Base-by-base conservation (phyloP, 2,329 filamentous ascomycete species). In the Diaporthe eres region DNA sequence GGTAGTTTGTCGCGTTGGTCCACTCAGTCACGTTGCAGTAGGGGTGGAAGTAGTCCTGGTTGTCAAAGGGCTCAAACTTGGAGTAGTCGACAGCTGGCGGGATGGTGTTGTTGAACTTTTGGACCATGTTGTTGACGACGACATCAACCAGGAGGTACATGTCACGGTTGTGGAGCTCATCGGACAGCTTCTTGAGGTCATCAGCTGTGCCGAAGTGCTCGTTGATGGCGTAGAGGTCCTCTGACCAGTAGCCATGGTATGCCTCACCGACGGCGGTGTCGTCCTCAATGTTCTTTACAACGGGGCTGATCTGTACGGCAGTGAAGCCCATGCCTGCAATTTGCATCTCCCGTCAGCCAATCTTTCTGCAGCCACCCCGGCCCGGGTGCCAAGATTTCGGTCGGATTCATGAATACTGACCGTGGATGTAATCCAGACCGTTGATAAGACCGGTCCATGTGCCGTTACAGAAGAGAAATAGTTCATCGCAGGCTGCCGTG, bases 381-480 rank as follows among this genome's bases (percentile, higher is more conserved):
- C 49, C 13, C 13, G 28, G 22, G 28, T n/a, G 37, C 17, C 17
- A 47, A 44, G 42, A 15, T 25, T 47, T 60, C 34, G 65, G 37
- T 47, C 60, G n/a, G 25, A 19, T 31, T 37, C 58, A 39, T 42
- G 13, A 19, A 31, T 49, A 8, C 79, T 78, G 70, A 78, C 87
- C 87, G 79, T 90, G 86, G 80, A 93, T 92, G 80, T 92, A 92
- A 81, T 92, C 91, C 55, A 93, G 86, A 77, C 90, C 87, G 76
- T 89, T 86, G 78, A 88, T 86, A 42, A 93, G 85, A 9, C 92
- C 92, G 71, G 85, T 82, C 80, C 89, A 93, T 0, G 89, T 90
- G 22, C 92, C 92, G 55, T 90, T 90, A 78, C 92, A 93, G 82
- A 92, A 92, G 37, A 81, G 80, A 39, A 82, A 82, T 49, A 83